These are phyloP conservation scores for Craspedostauros australis DNA, from an alignment of 108 stramenopile genomes.

Conservation along the genomic window DNA sequence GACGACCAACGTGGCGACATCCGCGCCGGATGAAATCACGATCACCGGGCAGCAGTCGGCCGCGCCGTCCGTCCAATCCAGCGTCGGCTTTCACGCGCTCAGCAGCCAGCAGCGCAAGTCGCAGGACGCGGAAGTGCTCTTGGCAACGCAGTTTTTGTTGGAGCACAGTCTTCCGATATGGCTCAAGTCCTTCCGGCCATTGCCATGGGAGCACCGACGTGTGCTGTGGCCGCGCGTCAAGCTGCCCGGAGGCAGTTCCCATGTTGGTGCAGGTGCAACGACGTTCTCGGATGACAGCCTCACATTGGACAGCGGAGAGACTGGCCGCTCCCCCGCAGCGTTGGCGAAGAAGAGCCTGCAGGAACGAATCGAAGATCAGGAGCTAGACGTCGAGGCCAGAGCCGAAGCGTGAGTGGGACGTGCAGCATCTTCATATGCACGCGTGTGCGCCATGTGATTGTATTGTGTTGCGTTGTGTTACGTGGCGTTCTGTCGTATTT, in stretches of 20 bases:
- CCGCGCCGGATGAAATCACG: constrained; percentile 51
- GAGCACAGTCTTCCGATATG: constrained; percentile 62
- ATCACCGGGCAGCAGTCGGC: constrained; percentile 23
- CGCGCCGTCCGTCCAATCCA: constrained; percentile 4
- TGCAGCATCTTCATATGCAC: neutral
- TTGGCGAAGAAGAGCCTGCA: constrained; percentile 35
- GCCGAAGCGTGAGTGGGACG: constrained; percentile 60
- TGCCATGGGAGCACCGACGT: constrained; percentile 63
- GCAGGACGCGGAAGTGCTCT: constrained; percentile 24
- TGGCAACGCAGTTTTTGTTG: constrained; percentile 66
- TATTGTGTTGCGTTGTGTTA: constrained; percentile 2
- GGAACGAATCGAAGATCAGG: constrained; percentile 65
- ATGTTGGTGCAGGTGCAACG: constrained; percentile 13
- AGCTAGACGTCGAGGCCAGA: constrained; percentile 62
- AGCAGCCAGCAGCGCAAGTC: constrained; percentile 5
- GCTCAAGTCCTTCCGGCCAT: constrained; percentile 72
- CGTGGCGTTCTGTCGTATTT: neutral
- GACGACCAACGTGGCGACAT: constrained; percentile 40
- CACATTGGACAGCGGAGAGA: constrained; percentile 46
- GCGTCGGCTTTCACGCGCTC: constrained; percentile 12
- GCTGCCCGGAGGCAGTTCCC: constrained; percentile 9
- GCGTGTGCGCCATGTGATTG: neutral
- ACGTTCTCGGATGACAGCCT: constrained; percentile 22
- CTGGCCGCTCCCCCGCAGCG: constrained; percentile 8
- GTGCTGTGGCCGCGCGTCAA: constrained; percentile 57